A percentile compares a stretch with the other conserved stretches of the same genome.
phyloP scores from a whole-genome alignment of 129 eudicot species.

The Heracleum sosnowskyi region DNA sequence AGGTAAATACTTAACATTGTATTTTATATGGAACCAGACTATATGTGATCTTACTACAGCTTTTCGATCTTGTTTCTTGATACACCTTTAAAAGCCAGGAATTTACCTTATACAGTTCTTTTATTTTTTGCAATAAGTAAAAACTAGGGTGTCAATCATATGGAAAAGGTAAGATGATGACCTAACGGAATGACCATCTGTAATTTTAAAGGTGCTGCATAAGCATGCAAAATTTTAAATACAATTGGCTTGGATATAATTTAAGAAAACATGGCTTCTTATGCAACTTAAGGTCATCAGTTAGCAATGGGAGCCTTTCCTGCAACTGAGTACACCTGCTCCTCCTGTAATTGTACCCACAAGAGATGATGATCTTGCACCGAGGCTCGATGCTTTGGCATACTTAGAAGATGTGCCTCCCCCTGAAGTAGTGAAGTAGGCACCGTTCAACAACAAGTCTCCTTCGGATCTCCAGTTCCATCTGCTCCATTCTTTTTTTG shows the following conservation, averaged over 20 bases:
- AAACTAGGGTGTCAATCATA: not conserved
- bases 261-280: not conserved
- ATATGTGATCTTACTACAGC: not conserved
- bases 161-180: not conserved
- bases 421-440: slow-evolving; percentile 65
- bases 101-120: not conserved
- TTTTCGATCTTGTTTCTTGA: not conserved
- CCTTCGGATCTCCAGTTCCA: slow-evolving; percentile 94
- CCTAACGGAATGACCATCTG: not conserved
- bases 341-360: slow-evolving; percentile 53
- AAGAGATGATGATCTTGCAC: slow-evolving; percentile 75
- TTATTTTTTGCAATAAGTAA: not conserved
- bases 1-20: not conserved
- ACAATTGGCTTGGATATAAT: slow-evolving; percentile 4
- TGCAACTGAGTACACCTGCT: slow-evolving; percentile 67
- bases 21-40: not conserved
- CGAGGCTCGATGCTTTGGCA: slow-evolving; percentile 77
- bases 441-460: slow-evolving; percentile 76
- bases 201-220: not conserved
- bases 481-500: slow-evolving; percentile 55
- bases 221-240: not conserved
- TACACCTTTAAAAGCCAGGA: not conserved
- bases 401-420: slow-evolving; percentile 66
- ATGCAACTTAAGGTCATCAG: not conserved
- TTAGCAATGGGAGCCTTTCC: slow-evolving; percentile 57